phyloP scores from a whole-genome alignment of 1,284 basidiomycete genomes.

The Apiotrichum domesticum region DNA sequence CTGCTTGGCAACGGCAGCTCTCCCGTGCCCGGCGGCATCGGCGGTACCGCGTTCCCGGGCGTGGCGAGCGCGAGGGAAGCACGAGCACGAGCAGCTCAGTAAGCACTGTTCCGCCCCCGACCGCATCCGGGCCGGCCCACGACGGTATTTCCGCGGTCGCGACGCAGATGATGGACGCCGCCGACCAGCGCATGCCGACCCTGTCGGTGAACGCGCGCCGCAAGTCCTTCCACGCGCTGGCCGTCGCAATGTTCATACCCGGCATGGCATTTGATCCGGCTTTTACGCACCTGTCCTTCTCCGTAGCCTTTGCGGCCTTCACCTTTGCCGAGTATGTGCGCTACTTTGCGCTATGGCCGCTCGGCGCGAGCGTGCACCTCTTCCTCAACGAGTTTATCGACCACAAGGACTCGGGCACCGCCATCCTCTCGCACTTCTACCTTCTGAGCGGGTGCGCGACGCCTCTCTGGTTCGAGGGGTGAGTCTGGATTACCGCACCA shows the following conservation, averaged over 20 bases:
- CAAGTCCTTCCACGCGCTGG: slow-evolving; percentile 95
- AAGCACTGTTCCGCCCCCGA: background rate
- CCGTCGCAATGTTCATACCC: slow-evolving; percentile 92
- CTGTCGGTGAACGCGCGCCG: slow-evolving; percentile 87
- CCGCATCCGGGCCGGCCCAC: background rate
- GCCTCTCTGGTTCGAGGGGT: slow-evolving; percentile 92
- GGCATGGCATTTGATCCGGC: slow-evolving; percentile 90
- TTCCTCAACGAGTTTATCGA: slow-evolving; percentile 98
- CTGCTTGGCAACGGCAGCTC: slow-evolving; percentile 85
- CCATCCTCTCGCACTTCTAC: slow-evolving; percentile 96
- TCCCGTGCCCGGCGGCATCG: slow-evolving; percentile 62
- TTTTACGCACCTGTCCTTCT: slow-evolving; percentile 91
- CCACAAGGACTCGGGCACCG: slow-evolving; percentile 89
- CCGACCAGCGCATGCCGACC: slow-evolving; percentile 80
- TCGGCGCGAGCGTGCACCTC: slow-evolving; percentile 86
- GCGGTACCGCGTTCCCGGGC: slow-evolving; percentile 29
- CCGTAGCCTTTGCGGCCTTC: slow-evolving; percentile 84
- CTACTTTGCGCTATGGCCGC: slow-evolving; percentile 96
- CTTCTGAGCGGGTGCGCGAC: slow-evolving; percentile 89
- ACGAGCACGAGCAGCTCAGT: background rate
- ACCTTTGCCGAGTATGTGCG: slow-evolving; percentile 94
- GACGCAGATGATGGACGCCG: slow-evolving; percentile 76
- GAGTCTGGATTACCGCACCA: slow-evolving; percentile 35
- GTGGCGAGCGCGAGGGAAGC: background rate
- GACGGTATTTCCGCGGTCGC: slow-evolving; percentile 46